Evolutionary conservation across 2,329 filamentous ascomycete species (phyloP).

Genomic region (Cytospora schulzeri): DNA sequence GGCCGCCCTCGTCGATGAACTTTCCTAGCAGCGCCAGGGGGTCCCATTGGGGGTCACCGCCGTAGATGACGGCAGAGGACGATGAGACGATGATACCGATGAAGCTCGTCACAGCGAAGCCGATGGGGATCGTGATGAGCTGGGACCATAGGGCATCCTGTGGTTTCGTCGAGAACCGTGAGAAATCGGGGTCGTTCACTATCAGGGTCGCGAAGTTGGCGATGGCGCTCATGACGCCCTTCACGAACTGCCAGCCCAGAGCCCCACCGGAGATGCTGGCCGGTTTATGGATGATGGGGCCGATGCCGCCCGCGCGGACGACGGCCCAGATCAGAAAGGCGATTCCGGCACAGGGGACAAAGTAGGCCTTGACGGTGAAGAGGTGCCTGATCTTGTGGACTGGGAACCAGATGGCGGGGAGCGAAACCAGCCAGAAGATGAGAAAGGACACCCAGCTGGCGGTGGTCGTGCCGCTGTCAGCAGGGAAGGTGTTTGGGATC

Average conservation of each 20-base stretch:
- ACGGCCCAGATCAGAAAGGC: constrained; percentile 88
- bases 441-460: constrained; percentile 80
- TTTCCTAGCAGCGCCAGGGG: constrained; percentile 66
- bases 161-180: constrained; percentile 78
- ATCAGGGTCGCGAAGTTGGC: constrained; percentile 91
- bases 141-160: constrained; percentile 80
- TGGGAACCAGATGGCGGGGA: constrained; percentile 87
- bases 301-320: constrained; percentile 77
- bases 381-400: constrained; percentile 87
- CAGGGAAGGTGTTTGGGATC: constrained; percentile 68
- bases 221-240: constrained; percentile 85
- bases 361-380: constrained; percentile 86
- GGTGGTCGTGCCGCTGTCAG: constrained; percentile 69
- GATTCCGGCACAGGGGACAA: constrained; percentile 81
- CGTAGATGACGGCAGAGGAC: constrained; percentile 69
- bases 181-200: constrained; percentile 80
- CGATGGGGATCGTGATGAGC: constrained; percentile 70
- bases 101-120: constrained; percentile 79
- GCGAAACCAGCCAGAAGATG: constrained; percentile 79
- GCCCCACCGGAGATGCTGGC: constrained; percentile 64
- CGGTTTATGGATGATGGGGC: constrained; percentile 75
- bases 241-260: constrained; percentile 80
- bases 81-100: constrained; percentile 81
- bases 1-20: constrained; percentile 70
- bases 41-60: constrained; percentile 69